phyloP scores from a whole-genome alignment of 202 grass and related monocot species.

The Saccharum hybrid region DNA sequence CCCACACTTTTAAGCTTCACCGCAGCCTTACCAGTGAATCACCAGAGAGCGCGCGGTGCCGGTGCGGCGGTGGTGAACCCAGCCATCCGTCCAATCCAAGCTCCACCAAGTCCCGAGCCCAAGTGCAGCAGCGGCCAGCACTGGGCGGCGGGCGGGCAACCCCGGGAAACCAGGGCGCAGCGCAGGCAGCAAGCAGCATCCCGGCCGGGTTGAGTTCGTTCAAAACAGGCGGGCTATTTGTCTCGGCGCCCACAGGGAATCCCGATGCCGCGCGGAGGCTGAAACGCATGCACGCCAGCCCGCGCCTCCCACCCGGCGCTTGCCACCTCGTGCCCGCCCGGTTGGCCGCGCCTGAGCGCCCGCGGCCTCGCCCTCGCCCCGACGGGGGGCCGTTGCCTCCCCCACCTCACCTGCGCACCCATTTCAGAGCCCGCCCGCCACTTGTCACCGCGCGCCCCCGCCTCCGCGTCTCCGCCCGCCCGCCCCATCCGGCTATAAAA shows the following conservation, averaged over 20 bases:
- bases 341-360: slow-evolving; percentile 52
- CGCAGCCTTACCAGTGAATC: slow-evolving; percentile 50
- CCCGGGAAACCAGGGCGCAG: slow-evolving; percentile 25
- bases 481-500: slow-evolving; percentile 54
- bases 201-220: slow-evolving; percentile 25
- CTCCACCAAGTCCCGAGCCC: slow-evolving; percentile 1
- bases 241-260: slow-evolving; percentile 53
- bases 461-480: slow-evolving; percentile 50
- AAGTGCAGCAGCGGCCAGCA: neutral
- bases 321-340: slow-evolving; percentile 59
- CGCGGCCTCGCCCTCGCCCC: slow-evolving; percentile 16
- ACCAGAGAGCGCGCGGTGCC: slow-evolving; percentile 30
- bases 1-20: slow-evolving; percentile 48
- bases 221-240: slow-evolving; percentile 40
- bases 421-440: slow-evolving; percentile 48
- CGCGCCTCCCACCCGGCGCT: slow-evolving; percentile 52
- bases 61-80: slow-evolving; percentile 21
- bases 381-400: slow-evolving; percentile 17
- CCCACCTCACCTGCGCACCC: slow-evolving; percentile 50
- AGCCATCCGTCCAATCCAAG: slow-evolving; percentile 22
- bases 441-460: slow-evolving; percentile 51
- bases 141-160: neutral
- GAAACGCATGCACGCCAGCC: slow-evolving; percentile 45
- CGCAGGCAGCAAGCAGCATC: neutral
- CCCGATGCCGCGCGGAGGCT: slow-evolving; percentile 23